Conservation (phyloP, 2,329 filamentous ascomycete species). For the Neofusicoccum umdonicola region DNA sequence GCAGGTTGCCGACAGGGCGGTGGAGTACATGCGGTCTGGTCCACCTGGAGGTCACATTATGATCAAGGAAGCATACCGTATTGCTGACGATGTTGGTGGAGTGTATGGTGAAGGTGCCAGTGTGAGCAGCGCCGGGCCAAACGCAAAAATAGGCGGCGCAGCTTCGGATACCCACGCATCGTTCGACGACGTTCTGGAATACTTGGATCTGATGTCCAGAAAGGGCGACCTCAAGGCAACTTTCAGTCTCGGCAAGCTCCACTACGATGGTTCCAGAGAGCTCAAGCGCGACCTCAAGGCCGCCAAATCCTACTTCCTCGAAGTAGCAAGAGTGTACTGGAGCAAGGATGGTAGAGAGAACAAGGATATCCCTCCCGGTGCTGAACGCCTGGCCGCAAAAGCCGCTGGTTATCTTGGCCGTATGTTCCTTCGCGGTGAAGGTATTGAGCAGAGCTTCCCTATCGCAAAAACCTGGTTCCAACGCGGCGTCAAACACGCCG, state of each 20-base stretch:
- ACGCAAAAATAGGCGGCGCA: conserved; percentile 70
- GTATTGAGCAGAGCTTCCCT: conserved; percentile 73
- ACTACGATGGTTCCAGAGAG: conserved; percentile 81
- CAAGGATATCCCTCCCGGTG: conserved; percentile 65
- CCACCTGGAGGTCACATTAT: conserved; percentile 83
- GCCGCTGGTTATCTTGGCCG: conserved; percentile 83
- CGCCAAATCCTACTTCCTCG: conserved; percentile 77
- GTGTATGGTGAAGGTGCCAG: conserved; percentile 96
- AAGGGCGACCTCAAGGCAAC: conserved; percentile 88
- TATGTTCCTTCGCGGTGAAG: conserved; percentile 88
- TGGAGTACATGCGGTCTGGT: conserved; percentile 81
- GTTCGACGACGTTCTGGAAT: conserved; percentile 91
- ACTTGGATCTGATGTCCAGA: conserved; percentile 82
- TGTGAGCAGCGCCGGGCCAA: conserved; percentile 78
- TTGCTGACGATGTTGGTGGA: conserved; percentile 86
- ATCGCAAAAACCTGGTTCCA: conserved; percentile 81
- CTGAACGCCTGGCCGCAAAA: conserved; percentile 77
- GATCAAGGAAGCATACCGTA: conserved; percentile 74
- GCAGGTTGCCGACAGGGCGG: conserved; percentile 86
- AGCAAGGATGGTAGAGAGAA: conserved; percentile 70
- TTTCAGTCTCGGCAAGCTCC: conserved; percentile 78
- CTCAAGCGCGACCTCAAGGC: conserved; percentile 70
- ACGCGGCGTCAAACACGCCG: conserved; percentile 70
- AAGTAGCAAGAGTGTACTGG: conserved; percentile 81
- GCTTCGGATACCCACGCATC: conserved; percentile 81